Evolutionary conservation across 306 rosid genomes (phyloP), one percentile per base, ranked within the genome.

Genomic region (Pyrus bretschneideri): DNA sequence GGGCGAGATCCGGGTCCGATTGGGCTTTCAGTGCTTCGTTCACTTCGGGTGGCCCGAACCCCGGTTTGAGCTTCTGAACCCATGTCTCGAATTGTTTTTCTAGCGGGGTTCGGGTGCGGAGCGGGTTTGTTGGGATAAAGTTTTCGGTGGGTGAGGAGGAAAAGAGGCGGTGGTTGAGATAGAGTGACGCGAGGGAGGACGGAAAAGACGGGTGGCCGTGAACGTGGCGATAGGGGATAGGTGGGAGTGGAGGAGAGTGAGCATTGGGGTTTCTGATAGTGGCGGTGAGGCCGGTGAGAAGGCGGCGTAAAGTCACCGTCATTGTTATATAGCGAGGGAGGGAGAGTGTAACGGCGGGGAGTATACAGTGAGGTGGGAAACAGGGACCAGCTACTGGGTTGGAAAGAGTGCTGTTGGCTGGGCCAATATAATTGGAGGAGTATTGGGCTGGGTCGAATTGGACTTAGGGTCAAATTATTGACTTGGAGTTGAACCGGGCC

Each of bases 11-110:
- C 0, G 98, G 91, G 76, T 95, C 98, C 1, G 89, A 83, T 62
- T 90, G 97, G 75, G 96, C 85, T 14, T 75, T 59, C 3, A 95
- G 66, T 83, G 98, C 97, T 2, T 67, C 82, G 71, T 79, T 75
- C 2, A 92, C 97, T 7, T 89, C 91, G 54, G 69, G 77, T 0
- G 97, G 93, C 75, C 90, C 82, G 84, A 92, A 95, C 1, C 96
- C 97, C 19, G 98, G 97, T 54, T 88, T 92, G 75, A 95, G 97
- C 62, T 78, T 84, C n/a, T 87, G 84, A 59, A 90, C 78, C 98
- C 98, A 95, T 25, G 95, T 77, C 69, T 95, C 97, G 81, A 95
- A 92, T 44, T 89, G 93, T 61, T 81, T 89, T 78, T 95, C 90
- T 10, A 85, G 81, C 2, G 97, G 98, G 84, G 97, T 92, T 85